These are phyloP conservation scores for Penicillium sp. DNA, from an alignment of 2,329 filamentous ascomycete species.

Conservation along the genomic window DNA sequence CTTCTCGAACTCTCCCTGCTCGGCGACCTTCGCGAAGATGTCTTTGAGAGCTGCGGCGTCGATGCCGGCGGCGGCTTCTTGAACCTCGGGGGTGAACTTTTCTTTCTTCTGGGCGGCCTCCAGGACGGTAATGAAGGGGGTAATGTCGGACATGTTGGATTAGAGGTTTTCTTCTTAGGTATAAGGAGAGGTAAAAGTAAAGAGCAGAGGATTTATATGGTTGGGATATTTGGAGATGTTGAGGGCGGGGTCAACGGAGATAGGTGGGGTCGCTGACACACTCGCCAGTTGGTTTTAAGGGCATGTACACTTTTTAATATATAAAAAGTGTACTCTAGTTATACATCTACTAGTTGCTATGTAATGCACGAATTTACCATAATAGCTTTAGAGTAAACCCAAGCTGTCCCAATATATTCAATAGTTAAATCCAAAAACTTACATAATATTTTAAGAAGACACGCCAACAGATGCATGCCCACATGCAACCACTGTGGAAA, in stretches of 20 bases:
- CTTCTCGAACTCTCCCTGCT: slow-evolving; percentile 15
- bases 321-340: background rate
- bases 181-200: background rate
- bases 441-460: background rate
- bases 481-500: background rate
- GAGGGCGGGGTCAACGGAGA: slow-evolving; percentile 1
- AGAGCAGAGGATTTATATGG: background rate
- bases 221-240: slow-evolving; percentile 11
- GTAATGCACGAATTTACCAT: background rate
- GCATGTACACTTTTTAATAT: background rate
- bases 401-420: background rate
- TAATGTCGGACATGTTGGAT: slow-evolving; percentile 27
- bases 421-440: background rate
- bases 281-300: slow-evolving; percentile 11
- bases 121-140: slow-evolving; percentile 26
- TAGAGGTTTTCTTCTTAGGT: background rate
- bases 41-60: slow-evolving; percentile 25
- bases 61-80: slow-evolving; percentile 24
- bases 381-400: background rate
- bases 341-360: background rate
- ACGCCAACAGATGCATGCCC: slow-evolving; percentile 1
- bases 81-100: slow-evolving; percentile 29
- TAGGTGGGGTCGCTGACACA: slow-evolving; percentile 11
- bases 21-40: slow-evolving; percentile 12
- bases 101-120: slow-evolving; percentile 25